Evolutionary conservation across 805 yeast genomes (phyloP), one percentile per base, ranked within the genome.

Genomic region (Teunomyces pallodes): DNA sequence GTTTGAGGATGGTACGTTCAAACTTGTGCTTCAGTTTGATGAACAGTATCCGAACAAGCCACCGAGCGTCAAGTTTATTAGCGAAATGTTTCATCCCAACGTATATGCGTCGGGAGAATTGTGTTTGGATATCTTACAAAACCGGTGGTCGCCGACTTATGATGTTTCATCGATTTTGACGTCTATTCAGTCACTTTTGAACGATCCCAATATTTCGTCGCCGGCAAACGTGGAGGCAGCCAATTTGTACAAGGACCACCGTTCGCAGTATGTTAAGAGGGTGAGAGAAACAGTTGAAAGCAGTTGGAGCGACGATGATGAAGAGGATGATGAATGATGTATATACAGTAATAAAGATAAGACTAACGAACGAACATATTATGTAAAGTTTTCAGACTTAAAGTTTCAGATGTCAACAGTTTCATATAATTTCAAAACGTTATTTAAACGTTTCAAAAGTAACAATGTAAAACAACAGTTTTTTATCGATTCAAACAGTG

Each of bases 171-270:
- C 96, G 9, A 92, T 94, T 48, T 76, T 94, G 57, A 94, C 99
- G 1, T 88, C 96, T 26, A 84, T 94, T 49, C 99, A 94, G 66
- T 84, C 91, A 48, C 77, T 94, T 53, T 75, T 94, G 57, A 94
- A 94, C 68, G 99, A 94, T 65, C 99, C 99, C 13, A 94, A 94
- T 65, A 95, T 91, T 42, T 84, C 91, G 45, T 87, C 96, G 20
- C 99, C 99, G 1, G 99, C 99, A 1, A 94, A 94, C 59, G 98
- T 89, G 5, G 99, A 94, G 67, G 98, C 98, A 4, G 97, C 99
- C 1, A 91, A 90, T 54, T 74, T 94, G 60, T 94, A 90, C 71
- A 88, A 89, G 66, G 99, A 94, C 66, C 98, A 94, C 65, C 83
- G 96, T 54, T 84, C 91, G 26, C 97, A 91, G 69, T 94, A 94